These are phyloP conservation scores for Phytophthora multivora DNA, from an alignment of 352 stramenopile species.

Conservation along the genomic window DNA sequence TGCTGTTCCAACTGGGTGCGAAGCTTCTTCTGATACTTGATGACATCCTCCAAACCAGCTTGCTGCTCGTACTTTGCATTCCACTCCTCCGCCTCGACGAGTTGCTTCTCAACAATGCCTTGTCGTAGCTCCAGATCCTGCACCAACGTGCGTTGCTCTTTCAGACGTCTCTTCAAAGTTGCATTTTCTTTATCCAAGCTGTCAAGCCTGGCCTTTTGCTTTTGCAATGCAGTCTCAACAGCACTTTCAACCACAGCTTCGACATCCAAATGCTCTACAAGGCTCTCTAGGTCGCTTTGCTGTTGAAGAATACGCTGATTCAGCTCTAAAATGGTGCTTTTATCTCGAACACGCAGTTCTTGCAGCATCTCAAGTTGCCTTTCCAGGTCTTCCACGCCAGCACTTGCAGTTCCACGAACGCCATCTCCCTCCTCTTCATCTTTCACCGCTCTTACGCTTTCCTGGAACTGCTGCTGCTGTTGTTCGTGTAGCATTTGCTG, in stretches of 20 bases:
- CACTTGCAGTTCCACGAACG: constrained; percentile 6
- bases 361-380: constrained; percentile 68
- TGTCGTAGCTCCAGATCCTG: constrained; percentile 63
- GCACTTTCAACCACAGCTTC: constrained; percentile 39
- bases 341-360: constrained; percentile 68
- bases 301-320: constrained; percentile 63
- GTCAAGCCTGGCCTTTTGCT: constrained; percentile 36
- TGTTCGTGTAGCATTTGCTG: constrained; percentile 41
- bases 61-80: constrained; percentile 72
- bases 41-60: constrained; percentile 73
- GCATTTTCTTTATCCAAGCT: constrained; percentile 39
- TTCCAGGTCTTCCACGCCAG: constrained; percentile 49
- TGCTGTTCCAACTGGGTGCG: constrained; percentile 65
- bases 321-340: constrained; percentile 61
- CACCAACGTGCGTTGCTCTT: constrained; percentile 54
- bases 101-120: constrained; percentile 59
- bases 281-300: constrained; percentile 61
- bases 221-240: constrained; percentile 38
- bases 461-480: constrained; percentile 40
- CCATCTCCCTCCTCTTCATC: constrained; percentile 6
- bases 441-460: constrained; percentile 4
- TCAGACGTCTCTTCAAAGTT: constrained; percentile 48
- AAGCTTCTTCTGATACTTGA: constrained; percentile 76
- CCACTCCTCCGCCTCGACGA: constrained; percentile 61
- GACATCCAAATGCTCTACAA: constrained; percentile 56